Evolutionary conservation across 2,329 filamentous ascomycete genomes (phyloP).

Genomic region (Pseudopithomyces maydicus): DNA sequence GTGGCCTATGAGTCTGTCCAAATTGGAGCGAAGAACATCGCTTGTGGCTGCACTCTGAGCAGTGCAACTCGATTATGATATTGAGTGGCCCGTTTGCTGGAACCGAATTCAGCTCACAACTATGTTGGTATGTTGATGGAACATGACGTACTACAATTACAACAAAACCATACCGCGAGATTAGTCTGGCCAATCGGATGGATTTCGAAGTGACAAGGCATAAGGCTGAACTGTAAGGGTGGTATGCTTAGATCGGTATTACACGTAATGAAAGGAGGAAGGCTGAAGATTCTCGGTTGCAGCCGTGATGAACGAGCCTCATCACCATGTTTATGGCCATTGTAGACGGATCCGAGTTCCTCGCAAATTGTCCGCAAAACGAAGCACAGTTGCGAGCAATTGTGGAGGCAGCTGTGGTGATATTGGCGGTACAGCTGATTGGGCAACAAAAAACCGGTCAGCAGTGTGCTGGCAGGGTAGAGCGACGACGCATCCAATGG

Average conservation of each 20-base stretch:
- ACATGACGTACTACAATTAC: constrained; percentile 4
- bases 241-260: not conserved
- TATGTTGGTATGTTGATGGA: not conserved
- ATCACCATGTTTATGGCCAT: not conserved
- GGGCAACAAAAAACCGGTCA: constrained; percentile 7
- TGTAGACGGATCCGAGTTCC: not conserved
- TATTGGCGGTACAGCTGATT: not conserved
- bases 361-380: constrained; percentile 5
- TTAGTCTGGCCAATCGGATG: not conserved
- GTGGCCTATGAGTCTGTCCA: too few relatives aligned
- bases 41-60: not conserved
- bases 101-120: not conserved
- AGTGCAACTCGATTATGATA: not conserved
- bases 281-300: not conserved
- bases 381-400: constrained; percentile 1
- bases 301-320: constrained; percentile 9
- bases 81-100: not conserved
- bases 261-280: not conserved
- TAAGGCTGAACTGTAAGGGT: constrained; percentile 1
- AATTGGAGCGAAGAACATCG: not conserved
- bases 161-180: constrained; percentile 5
- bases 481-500: constrained; percentile 9
- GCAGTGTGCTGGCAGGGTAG: not conserved
- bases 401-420: not conserved
- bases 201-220: constrained; percentile 3